A percentile compares a stretch with the other conserved stretches of the same genome.
Conservation (phyloP, 2,329 filamentous ascomycete genomes). For the Coniochaeta pulveracea region DNA sequence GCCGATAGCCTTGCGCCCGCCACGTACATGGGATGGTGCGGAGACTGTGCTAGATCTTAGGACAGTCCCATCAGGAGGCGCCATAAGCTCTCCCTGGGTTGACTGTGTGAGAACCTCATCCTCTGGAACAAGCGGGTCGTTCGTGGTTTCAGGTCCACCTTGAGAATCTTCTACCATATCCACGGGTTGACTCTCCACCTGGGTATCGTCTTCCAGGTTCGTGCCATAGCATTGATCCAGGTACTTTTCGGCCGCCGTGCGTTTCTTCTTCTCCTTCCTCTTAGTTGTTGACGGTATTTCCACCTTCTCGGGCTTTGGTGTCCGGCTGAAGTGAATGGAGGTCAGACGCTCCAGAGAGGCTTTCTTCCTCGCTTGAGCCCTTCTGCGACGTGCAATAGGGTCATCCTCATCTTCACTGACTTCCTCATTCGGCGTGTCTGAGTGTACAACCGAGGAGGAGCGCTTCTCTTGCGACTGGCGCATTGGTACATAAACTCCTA, state of each 20-base stretch:
- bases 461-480: conserved; percentile 31
- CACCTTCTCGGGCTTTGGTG: conserved; percentile 21
- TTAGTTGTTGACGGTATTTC: conserved; percentile 23
- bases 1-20: background rate
- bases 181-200: too few relatives aligned
- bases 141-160: conserved; percentile 1
- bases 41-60: background rate
- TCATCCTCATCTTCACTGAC: conserved; percentile 21
- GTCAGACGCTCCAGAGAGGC: conserved; percentile 28
- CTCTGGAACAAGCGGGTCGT: background rate
- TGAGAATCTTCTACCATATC: conserved; percentile 12
- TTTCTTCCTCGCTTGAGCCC: conserved; percentile 25
- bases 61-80: background rate
- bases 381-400: conserved; percentile 22
- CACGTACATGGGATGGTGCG: background rate
- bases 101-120: conserved; percentile 13
- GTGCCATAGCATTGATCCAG: conserved; percentile 10
- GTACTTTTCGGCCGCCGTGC: conserved; percentile 10
- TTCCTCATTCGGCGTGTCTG: conserved; percentile 15
- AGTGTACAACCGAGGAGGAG: conserved; percentile 9
- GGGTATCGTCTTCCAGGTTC: conserved; percentile 10
- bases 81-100: conserved; percentile 7
- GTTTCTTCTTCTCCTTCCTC: conserved; percentile 12
- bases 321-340: conserved; percentile 23
- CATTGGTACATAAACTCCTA: conserved; percentile 32